Base-by-base conservation (phyloP, 495 filamentous ascomycete species). In the Penicillium cinerascens region DNA sequence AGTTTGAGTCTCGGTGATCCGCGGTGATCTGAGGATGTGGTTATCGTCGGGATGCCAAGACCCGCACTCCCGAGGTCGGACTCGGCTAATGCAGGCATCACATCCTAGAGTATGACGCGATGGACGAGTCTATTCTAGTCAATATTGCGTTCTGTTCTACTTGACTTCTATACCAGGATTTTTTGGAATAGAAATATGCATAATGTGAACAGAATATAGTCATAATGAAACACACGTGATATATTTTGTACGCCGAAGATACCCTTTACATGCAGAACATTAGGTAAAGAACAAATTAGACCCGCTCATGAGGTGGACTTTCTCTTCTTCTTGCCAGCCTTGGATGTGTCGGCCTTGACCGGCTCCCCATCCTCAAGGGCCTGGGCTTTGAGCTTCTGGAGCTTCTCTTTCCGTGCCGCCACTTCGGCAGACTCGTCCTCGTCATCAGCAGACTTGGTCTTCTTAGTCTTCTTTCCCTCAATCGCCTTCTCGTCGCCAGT, bases 351-450 rank as follows among this genome's bases (percentile, higher is more conserved):
- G 20, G 55, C 51, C 52, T 58, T 54, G 42, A 33, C 59, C 17
- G 66, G 33, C 45, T 68, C 62, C 29, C 70, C 69, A 41, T 75
- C 74, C 29, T 69, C 71, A 47, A 75, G 58, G 26, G 75, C 73
- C 66, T 74, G 61, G 33, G 69, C 71, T 67, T 80, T 81, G 56
- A 77, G 78, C 66, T 78, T 64, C 60, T 72, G 68, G n/a, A 80
- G 73, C 65, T 77, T 81, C 52, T 82, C 80, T 65, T 85, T 83
- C 62, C 80, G 76, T 49, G 83, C 81, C 4, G 75, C 75, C 47
- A 71, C 62, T 48, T 74, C 73, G 58, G 69, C 64, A 64, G 74
- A 69, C 59, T 81, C 72, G 63, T 75, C 69, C 56, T 79, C 71
- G 56, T 76, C 65, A 17, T 74, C 71, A 21, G 66, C 62, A 21